Evolutionary conservation across 2,329 filamentous ascomycete species (phyloP), one percentile per base, ranked within the genome.

Genomic region (Xylaria sp.): DNA sequence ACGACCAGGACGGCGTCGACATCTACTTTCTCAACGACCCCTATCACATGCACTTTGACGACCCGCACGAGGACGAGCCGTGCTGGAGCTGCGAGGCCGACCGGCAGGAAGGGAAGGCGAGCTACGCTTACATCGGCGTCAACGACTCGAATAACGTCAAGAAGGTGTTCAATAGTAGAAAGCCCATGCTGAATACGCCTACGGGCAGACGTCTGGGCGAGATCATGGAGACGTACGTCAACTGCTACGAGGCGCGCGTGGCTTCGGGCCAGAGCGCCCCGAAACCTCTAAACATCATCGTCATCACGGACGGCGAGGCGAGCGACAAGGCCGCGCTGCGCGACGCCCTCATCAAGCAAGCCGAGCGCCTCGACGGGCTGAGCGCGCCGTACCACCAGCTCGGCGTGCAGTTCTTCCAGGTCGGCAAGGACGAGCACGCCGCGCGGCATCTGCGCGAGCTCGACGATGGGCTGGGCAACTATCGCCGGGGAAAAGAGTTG

Each of bases 381-480:
- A 83, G 88, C 8, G 92, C 92, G 0, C 87, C 89, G 3, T 83
- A 88, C 0, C 91, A 91, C 82, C 95, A 98, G 79, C 82, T 97
- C 8, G 94, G 94, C 35, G 87, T 98, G 60, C 94, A 98, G 76
- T 98, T 98, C 80, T 96, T 98, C 81, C 94, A 97, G 78, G 91
- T 98, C 46, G 94, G 95, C 60, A 83, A 85, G 52, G 92, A 96
- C 69, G 73, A 78, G 0, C 79, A 77, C 0, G 94, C 94, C 0
- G 81, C 83, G 1, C 77, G 82, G 67, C 87, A 89, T 58, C 80
- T 98, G 40, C 79, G 84, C 69, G 82, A 88, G 49, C 82, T 98
- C 7, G 94, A 98, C 73, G 91, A 97, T 74, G 28, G 45, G 7
- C 42, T 66, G 1, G 56, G 45, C 7, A 57, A 54, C 4, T 42